phyloP scores from a whole-genome alignment of 208 protist genomes.

The Leishmania tarentolae region DNA sequence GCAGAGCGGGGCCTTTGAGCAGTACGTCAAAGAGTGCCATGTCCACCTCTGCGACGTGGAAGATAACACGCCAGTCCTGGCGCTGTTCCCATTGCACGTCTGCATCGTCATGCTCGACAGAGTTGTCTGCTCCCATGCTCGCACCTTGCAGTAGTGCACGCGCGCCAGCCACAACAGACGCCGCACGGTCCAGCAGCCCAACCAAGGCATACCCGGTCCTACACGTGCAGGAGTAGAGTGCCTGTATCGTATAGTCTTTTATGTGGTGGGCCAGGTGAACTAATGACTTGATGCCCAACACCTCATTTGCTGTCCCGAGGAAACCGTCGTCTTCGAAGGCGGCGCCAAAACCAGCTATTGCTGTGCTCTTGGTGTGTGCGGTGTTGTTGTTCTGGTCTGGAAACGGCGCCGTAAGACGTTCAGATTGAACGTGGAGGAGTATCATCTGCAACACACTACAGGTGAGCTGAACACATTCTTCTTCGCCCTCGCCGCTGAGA shows the following conservation, averaged over 20 bases:
- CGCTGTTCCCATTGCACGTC: neutral
- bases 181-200: slow-evolving; percentile 22
- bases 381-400: neutral
- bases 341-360: neutral
- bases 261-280: slow-evolving; percentile 20
- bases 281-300: slow-evolving; percentile 2
- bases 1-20: neutral
- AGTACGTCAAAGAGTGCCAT: slow-evolving; percentile 15
- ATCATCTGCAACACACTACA: slow-evolving; percentile 32
- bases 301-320: neutral
- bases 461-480: slow-evolving; percentile 34
- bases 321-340: neutral
- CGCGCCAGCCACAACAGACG: slow-evolving; percentile 8
- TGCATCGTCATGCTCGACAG: neutral
- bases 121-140: neutral
- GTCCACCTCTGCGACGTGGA: slow-evolving; percentile 17
- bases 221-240: slow-evolving; percentile 17
- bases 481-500: slow-evolving; percentile 34
- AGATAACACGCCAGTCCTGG: slow-evolving; percentile 20
- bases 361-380: neutral
- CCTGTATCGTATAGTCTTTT: slow-evolving; percentile 53
- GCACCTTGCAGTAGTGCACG: slow-evolving; percentile 6
- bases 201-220: slow-evolving; percentile 22
- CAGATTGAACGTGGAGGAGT: slow-evolving; percentile 3
- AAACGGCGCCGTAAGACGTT: neutral